Conservation (phyloP, 148 eudicot genomes). For the Selenicereus undatus region DNA sequence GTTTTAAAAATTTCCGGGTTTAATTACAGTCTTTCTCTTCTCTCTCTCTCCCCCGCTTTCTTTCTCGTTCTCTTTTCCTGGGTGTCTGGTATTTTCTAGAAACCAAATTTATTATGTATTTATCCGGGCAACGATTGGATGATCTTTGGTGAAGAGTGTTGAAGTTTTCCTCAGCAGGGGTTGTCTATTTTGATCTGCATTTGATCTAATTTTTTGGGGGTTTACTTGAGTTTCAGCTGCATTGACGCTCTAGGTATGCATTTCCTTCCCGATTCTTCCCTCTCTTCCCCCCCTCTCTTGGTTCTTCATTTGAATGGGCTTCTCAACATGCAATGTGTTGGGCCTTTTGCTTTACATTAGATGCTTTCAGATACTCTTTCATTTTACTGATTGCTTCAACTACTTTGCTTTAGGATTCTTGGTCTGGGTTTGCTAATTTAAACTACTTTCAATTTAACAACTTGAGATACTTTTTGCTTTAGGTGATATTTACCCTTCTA, state of each 20-base stretch:
- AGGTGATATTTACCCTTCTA: neutral
- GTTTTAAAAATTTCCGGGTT: neutral
- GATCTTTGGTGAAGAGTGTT: slow-evolving; percentile 5
- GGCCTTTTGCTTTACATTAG: neutral
- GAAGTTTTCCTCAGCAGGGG: neutral
- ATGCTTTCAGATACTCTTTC: slow-evolving; percentile 8
- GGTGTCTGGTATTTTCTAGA: slow-evolving; percentile 7
- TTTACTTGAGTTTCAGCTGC: neutral
- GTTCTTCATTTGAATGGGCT: neutral
- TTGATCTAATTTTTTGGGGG: slow-evolving; percentile 9
- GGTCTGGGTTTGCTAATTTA: neutral
- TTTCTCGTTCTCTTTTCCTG: neutral
- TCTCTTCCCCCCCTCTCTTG: no score
- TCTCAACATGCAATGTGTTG: neutral
- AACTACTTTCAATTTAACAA: neutral
- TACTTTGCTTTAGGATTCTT: neutral
- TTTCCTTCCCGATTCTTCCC: neutral
- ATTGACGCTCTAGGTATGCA: slow-evolving; percentile 25
- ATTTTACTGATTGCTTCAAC: neutral
- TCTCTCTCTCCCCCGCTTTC: neutral
- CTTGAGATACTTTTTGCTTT: neutral
- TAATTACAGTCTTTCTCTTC: neutral
- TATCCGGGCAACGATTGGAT: slow-evolving; percentile 13
- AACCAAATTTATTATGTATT: slow-evolving; percentile 9
- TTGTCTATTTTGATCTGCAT: slow-evolving; percentile 11